Evolutionary conservation across 352 stramenopile species (phyloP), one percentile per base, ranked within the genome.

Genomic region (Phytopythium chamaehyphon): DNA sequence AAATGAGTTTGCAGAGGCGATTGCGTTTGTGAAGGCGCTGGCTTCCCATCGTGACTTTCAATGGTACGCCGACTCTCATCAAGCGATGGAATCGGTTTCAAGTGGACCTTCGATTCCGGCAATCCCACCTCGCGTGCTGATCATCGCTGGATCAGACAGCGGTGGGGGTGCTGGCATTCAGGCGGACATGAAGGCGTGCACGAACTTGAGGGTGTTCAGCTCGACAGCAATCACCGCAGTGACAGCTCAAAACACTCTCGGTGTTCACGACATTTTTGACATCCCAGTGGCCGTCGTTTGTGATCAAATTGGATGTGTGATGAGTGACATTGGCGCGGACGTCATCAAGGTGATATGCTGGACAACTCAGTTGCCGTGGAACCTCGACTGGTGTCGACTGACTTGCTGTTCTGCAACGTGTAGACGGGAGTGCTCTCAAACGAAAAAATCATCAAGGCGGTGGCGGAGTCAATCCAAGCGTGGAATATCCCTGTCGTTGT

Each of bases 91-190:
- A 9, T 5, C 28, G 28, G 28, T 9, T 33, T 5, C 9, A 10
- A 9, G 28, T 33, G 28, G 28, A 33, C 9, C 28, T 10, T 33
- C 11, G 10, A 23, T 5, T 18, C 6, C 37, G 38, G 12, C 16
- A 2, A 47, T 15, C 3, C 45, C 57, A 11, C 54, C 69, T 21
- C 71, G 72, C 9, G 86, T 97, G 21, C 90, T 97, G 44, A 97
- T 86, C 22, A 97, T 98, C 54, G 94, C 94, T 7, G 94, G 94
- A 43, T 96, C 81, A 2, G 94, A 98, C 68, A 97, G 85, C 12
- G 91, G 92, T 16, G 94, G 70, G 3, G 70, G 70, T 2, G 94
- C 94, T 5, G 94, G 94, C 28, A 91, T 98, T 47, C 92, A 98
- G 68, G 94, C 94, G 14, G 94, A 98, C 56, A 62, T 98, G 55